Conservation (phyloP, 108 stramenopile genomes). For the Skeletonema marinoi region DNA sequence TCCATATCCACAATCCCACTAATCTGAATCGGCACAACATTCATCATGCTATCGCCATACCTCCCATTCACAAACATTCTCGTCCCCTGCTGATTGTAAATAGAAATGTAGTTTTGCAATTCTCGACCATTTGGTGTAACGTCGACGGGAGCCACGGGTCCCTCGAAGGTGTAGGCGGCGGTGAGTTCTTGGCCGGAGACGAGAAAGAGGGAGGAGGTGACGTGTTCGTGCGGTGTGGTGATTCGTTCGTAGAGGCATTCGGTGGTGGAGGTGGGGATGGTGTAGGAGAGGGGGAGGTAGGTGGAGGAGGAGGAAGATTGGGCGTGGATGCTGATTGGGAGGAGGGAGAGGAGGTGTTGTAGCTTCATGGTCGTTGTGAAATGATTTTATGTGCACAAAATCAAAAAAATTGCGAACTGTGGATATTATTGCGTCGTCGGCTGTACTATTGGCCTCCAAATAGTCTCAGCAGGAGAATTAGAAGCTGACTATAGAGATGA, state of each 20-base stretch:
- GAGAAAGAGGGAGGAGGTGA: slow-evolving; percentile 71
- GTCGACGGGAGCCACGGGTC: slow-evolving; percentile 61
- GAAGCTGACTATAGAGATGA: too few relatives aligned
- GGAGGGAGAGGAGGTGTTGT: background rate
- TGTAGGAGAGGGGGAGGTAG: slow-evolving; percentile 39
- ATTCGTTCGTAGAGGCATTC: slow-evolving; percentile 52
- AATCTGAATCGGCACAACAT: slow-evolving; percentile 8
- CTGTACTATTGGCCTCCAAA: too few relatives aligned
- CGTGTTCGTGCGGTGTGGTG: slow-evolving; percentile 33
- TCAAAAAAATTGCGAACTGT: too few relatives aligned
- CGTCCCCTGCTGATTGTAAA: slow-evolving; percentile 22
- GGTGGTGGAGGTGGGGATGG: slow-evolving; percentile 3
- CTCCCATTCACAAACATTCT: slow-evolving; percentile 7
- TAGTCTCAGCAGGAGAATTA: too few relatives aligned
- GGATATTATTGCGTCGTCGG: too few relatives aligned
- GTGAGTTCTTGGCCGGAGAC: slow-evolving; percentile 59
- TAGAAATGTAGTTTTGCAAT: slow-evolving; percentile 8
- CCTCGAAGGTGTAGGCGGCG: slow-evolving; percentile 59
- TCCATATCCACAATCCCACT: slow-evolving; percentile 67
- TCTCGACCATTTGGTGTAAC: slow-evolving; percentile 7
- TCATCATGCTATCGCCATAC: slow-evolving; percentile 6
- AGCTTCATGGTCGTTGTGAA: background rate
- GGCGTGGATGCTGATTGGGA: background rate
- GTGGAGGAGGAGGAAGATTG: background rate
- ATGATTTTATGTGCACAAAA: too few relatives aligned